A percentile compares a stretch with the other conserved stretches of the same genome.
phyloP scores from a whole-genome alignment of 129 eudicot species.

The Kitagawia praeruptora region DNA sequence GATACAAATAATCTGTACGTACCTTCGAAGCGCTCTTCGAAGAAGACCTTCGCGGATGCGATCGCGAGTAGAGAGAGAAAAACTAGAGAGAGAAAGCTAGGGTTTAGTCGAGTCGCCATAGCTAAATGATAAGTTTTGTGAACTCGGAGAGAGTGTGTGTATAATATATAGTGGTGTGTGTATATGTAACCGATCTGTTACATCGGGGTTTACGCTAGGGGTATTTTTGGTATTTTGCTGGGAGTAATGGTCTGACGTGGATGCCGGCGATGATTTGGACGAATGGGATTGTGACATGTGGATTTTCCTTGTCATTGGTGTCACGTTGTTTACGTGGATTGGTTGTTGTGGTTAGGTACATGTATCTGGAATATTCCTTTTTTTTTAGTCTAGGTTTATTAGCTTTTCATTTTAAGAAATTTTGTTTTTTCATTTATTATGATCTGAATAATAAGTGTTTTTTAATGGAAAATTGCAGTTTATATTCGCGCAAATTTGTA shows the following conservation, averaged over 20 bases:
- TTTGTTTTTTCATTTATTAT: too few species aligned
- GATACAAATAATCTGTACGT: neutral
- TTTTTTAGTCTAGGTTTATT: neutral
- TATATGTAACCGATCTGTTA: conserved; percentile 19
- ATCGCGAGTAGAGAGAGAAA: conserved; percentile 32
- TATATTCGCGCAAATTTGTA: too few species aligned
- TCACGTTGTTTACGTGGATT: conserved; percentile 41
- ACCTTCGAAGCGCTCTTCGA: conserved; percentile 93
- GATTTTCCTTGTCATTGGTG: conserved; percentile 29
- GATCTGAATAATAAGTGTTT: too few species aligned
- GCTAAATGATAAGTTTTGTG: neutral
- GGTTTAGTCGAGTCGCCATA: conserved; percentile 23
- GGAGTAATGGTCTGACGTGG: conserved; percentile 13
- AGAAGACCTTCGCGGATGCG: conserved; percentile 63
- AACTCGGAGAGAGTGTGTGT: neutral
- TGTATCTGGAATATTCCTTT: neutral
- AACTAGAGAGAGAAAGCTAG: conserved; percentile 13
- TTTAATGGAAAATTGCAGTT: too few species aligned
- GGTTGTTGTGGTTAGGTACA: conserved; percentile 18
- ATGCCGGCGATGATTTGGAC: conserved; percentile 24
- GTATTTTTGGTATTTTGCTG: conserved; percentile 1
- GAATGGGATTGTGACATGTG: conserved; percentile 25
- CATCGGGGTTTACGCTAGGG: conserved; percentile 15
- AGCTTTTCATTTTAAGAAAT: neutral
- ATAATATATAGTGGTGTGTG: neutral